Base-by-base conservation (phyloP, 352 stramenopile species). In the Phytophthora idaei region DNA sequence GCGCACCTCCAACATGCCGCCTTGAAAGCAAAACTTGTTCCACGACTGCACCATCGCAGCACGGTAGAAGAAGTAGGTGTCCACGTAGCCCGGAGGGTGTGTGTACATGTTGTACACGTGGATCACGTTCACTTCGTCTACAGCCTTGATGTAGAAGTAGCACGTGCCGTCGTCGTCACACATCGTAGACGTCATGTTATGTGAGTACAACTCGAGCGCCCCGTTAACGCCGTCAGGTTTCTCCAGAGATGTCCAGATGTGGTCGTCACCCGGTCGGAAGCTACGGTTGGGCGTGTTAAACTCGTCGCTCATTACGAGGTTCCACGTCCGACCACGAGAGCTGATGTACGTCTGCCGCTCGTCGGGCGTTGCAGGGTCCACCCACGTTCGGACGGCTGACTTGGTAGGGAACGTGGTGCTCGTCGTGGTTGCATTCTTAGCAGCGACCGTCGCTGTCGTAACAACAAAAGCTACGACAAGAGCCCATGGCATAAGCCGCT, bases 1-100 rank as follows among this genome's bases (percentile, higher is more conserved):
- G 10, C 80, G 71, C 2, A 98, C 87, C 71, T 98, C 95, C 0
- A 98, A 64, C 28, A 98, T 59, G 76, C 93, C 93, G 7, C 93
- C 93, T 37, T 95, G 94, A 62, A 94, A 97, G 74, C 91, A 98
- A 66, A 98, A 98, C 52, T 98, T 97, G 67, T 97, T 97, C 93
- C 93, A 98, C 0, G 74, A 86, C 67, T 97, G 91, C 1, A 98
- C 53, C 89, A 97, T 96, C 7, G 82, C 94, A 8, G 77, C 85
- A 9, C 80, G 77, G 45, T 81, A 81, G 67, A 70, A 78, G 51
- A 81, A 81, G 21, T 66, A 59, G 4, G 60, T 57, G 37, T 75
- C 65, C 3, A 71, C 27, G 52, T 66, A 82, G 0, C 59, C 52
- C 0, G 77, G 77, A 37, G 77, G 77, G 21, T 73, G 64, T 12